These are phyloP conservation scores for Kwoniella dejecticola DNA, from an alignment of 768 basidiomycete species.

Conservation along the genomic window DNA sequence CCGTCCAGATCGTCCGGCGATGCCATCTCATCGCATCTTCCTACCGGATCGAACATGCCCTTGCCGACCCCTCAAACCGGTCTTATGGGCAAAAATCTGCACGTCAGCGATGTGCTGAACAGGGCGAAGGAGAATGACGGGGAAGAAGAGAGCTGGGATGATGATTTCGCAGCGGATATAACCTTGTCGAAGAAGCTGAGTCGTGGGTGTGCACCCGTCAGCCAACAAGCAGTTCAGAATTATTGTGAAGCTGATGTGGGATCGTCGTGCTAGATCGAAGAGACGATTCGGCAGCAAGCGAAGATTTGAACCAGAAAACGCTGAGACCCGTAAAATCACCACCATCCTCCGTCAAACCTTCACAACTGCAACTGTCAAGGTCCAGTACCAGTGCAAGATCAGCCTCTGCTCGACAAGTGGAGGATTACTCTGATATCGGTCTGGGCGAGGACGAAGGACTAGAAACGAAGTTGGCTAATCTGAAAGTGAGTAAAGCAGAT, in stretches of 20 bases:
- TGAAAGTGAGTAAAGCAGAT: constrained; percentile 71
- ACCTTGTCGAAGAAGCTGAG: constrained; percentile 85
- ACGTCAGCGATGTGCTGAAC: constrained; percentile 35
- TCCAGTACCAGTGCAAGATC: background rate
- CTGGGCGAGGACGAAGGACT: constrained; percentile 76
- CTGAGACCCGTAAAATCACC: constrained; percentile 46
- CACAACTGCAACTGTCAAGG: background rate
- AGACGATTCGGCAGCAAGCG: constrained; percentile 59
- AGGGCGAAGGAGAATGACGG: constrained; percentile 37
- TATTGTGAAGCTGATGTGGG: too few species aligned
- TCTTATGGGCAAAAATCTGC: constrained; percentile 62
- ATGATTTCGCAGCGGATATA: constrained; percentile 93
- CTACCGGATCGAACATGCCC: constrained; percentile 17
- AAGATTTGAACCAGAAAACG: constrained; percentile 51
- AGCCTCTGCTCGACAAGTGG: constrained; percentile 57
- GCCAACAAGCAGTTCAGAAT: background rate
- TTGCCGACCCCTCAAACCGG: constrained; percentile 22
- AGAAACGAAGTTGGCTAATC: constrained; percentile 77
- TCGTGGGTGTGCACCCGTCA: constrained; percentile 61
- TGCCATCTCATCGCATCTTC: constrained; percentile 37
- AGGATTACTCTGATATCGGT: constrained; percentile 88
- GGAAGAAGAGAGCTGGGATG: constrained; percentile 87
- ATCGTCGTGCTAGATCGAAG: constrained; percentile 57
- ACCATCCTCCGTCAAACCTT: background rate
- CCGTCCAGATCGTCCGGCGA: constrained; percentile 44